Evolutionary conservation across 257 asterid genomes (phyloP), one percentile per base, ranked within the genome.

Genomic region (Linaria vulgaris): DNA sequence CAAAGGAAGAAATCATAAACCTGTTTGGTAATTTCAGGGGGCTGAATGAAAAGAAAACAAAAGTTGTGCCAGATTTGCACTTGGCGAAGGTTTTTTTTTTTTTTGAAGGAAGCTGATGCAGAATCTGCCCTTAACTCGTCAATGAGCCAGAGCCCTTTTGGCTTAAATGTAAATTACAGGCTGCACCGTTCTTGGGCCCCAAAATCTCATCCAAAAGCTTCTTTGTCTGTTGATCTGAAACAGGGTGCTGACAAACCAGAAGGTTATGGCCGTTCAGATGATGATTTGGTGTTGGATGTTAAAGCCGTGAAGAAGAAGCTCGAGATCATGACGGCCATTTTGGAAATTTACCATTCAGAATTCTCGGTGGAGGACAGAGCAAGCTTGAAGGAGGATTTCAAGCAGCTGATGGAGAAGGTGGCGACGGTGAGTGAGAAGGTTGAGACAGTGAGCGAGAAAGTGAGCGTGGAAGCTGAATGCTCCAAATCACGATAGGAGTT

Each of bases 331-430:
- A 4, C 71, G 6, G 63, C 77, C 15, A 65, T 75, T 68, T 50
- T 83, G 46, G 72, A 63, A 17, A 75, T 65, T 17, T 73, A 74
- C 34, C 66, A 72, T 21, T 78, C 66, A 38, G 70, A 73, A 64
- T 54, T 78, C 56, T 68, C 84, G 10, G 22, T 34, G 0, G 69
- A 56, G 68, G 82, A 64, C 45, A 74, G 50, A 27, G 24, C 71
- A 14, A 65, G 58, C 57, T 61, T 83, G 71, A 78, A 75, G 61
- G 58, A 61, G 21, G 82, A 75, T 74, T 37, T 80, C 5, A 71
- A 69, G 43, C 12, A 30, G 24, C 69, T 83, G 12, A 62, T 70
- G 58, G 80, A 77, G 75, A 77, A 64, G 80, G 80, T 78, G 2
- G 51, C 49, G 21, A 61, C 24, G 1, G 48, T 47, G 27, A 53